Evolutionary conservation across 2,329 filamentous ascomycete genomes (phyloP).

Genomic region (Pseudocercospora fijiensis): DNA sequence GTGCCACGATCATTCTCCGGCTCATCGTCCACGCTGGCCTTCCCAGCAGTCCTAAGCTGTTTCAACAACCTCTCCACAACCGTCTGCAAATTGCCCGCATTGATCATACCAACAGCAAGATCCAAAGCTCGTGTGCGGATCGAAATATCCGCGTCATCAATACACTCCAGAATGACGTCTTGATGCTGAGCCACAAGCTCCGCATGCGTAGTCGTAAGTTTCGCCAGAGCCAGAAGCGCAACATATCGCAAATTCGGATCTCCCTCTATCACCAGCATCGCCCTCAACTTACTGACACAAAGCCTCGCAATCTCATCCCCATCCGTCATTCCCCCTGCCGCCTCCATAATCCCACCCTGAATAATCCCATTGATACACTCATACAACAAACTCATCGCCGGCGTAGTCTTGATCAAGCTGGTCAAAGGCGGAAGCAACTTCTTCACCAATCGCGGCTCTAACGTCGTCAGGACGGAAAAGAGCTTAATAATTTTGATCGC

Average conservation of each 20-base stretch:
- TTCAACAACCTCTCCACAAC: constrained; percentile 85
- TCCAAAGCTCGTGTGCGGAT: constrained; percentile 92
- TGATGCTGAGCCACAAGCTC: constrained; percentile 87
- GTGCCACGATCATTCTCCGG: constrained; percentile 49
- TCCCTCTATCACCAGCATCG: constrained; percentile 90
- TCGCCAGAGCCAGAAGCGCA: constrained; percentile 89
- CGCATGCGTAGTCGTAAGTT: constrained; percentile 85
- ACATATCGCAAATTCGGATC: constrained; percentile 98
- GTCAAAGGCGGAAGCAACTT: constrained; percentile 90
- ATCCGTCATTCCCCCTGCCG: constrained; percentile 73
- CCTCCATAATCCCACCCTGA: constrained; percentile 88
- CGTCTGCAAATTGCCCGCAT: constrained; percentile 74
- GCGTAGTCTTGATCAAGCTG: constrained; percentile 88
- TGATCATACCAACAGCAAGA: constrained; percentile 91
- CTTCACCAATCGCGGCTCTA: constrained; percentile 86
- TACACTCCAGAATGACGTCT: constrained; percentile 93
- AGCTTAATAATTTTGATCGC: constrained; percentile 98
- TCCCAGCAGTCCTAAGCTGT: constrained; percentile 70
- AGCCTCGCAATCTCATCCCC: constrained; percentile 88
- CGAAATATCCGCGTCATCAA: constrained; percentile 93
- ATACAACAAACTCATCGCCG: constrained; percentile 96
- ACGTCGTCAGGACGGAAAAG: constrained; percentile 88
- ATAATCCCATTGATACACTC: constrained; percentile 99
- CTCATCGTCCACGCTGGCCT: constrained; percentile 50
- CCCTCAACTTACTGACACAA: constrained; percentile 87